Evolutionary conservation across 2,329 filamentous ascomycete genomes (phyloP).

Genomic region (Calonectria honghensis): DNA sequence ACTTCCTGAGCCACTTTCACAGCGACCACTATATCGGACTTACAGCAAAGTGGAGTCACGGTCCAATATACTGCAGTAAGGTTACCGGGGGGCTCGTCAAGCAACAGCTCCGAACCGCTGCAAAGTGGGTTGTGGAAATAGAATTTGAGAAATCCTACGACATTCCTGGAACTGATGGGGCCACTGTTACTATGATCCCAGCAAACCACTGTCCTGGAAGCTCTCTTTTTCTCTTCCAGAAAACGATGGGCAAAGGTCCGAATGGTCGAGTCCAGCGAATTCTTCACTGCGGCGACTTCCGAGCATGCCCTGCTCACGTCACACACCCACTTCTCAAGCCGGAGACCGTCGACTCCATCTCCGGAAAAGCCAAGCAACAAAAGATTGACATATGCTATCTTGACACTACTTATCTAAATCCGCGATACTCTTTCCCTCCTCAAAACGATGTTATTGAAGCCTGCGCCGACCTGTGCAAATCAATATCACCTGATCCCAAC

Average conservation of each 20-base stretch:
- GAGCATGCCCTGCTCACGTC: slow-evolving; percentile 90
- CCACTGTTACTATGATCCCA: slow-evolving; percentile 93
- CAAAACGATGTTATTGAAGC: slow-evolving; percentile 91
- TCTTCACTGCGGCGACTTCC: slow-evolving; percentile 96
- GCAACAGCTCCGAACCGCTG: slow-evolving; percentile 89
- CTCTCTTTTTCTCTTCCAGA: slow-evolving; percentile 94
- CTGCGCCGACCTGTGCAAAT: slow-evolving; percentile 91
- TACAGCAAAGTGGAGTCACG: slow-evolving; percentile 91
- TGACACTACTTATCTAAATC: slow-evolving; percentile 97
- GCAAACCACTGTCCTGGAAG: slow-evolving; percentile 98
- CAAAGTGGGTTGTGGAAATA: slow-evolving; percentile 88
- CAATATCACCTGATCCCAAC: slow-evolving; percentile 79
- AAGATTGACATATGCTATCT: slow-evolving; percentile 97
- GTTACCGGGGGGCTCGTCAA: slow-evolving; percentile 93
- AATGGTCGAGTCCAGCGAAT: slow-evolving; percentile 83
- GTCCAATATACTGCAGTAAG: slow-evolving; percentile 96
- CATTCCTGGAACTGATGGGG: slow-evolving; percentile 87
- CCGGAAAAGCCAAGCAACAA: slow-evolving; percentile 84
- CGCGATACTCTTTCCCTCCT: slow-evolving; percentile 93
- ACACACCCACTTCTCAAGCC: slow-evolving; percentile 88
- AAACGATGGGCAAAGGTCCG: slow-evolving; percentile 77
- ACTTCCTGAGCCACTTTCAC: slow-evolving; percentile 98
- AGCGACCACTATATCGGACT: slow-evolving; percentile 97
- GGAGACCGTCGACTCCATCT: slow-evolving; percentile 80
- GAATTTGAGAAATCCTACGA: slow-evolving; percentile 89